A percentile compares a stretch with the other conserved stretches of the same genome.
These are phyloP conservation scores for Anacardium occidentale DNA, from an alignment of 345 rosid genomes.

Conservation along the genomic window DNA sequence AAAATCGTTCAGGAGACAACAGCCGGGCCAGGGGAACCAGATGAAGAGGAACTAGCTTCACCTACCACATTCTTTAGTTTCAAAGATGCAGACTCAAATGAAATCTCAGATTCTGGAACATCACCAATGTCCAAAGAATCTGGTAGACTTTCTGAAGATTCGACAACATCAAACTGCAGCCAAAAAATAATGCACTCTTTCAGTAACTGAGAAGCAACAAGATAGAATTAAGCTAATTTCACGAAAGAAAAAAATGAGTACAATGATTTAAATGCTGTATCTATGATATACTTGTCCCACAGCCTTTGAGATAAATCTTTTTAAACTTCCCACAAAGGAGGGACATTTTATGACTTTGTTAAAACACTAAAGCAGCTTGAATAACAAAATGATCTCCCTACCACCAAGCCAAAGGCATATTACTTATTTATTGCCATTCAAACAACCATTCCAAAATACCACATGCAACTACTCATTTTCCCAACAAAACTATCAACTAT, in stretches of 20 bases:
- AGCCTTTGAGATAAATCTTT: constrained; percentile 10
- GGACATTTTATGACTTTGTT: neutral
- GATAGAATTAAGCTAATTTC: neutral
- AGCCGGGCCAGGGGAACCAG: constrained; percentile 37
- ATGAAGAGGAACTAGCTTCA: constrained; percentile 52
- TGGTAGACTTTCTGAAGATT: constrained; percentile 64
- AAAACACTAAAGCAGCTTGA: neutral
- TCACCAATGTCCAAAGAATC: constrained; percentile 87
- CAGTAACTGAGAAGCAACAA: neutral
- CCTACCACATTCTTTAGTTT: constrained; percentile 52
- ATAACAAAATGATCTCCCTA: neutral
- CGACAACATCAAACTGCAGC: constrained; percentile 50
- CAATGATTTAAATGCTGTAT: neutral
- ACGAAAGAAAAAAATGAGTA: neutral
- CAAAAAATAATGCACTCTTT: constrained; percentile 15
- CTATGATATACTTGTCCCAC: neutral
- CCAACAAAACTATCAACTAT: constrained; percentile 6
- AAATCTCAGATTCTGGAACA: constrained; percentile 48
- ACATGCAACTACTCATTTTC: neutral
- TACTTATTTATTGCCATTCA: neutral
- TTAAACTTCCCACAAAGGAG: neutral
- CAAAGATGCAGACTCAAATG: constrained; percentile 32
- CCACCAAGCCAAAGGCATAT: constrained; percentile 1
- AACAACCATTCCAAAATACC: constrained; percentile 4
- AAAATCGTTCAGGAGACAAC: constrained; percentile 32